These are phyloP conservation scores for Neolentinus lepideus DNA, from an alignment of 1,284 basidiomycete species.

Conservation along the genomic window DNA sequence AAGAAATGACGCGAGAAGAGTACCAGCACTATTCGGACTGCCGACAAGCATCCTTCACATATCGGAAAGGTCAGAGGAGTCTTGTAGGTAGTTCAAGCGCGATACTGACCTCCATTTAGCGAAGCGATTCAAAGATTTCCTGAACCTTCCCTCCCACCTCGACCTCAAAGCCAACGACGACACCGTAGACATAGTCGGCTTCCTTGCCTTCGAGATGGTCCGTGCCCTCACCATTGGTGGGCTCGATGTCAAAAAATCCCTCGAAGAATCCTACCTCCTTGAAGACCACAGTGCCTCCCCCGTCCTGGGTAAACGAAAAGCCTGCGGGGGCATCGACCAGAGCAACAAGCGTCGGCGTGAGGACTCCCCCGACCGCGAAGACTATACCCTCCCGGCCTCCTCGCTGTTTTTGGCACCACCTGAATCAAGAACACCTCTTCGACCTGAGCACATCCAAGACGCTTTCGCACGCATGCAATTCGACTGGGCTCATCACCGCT, in stretches of 20 bases:
- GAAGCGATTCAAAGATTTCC: constrained; percentile 93
- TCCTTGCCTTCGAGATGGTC: constrained; percentile 96
- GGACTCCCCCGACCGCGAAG: constrained; percentile 49
- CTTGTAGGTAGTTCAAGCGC: background rate
- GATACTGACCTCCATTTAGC: constrained; percentile 34
- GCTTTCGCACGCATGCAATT: constrained; percentile 85
- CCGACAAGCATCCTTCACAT: constrained; percentile 95
- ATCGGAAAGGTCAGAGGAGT: constrained; percentile 71
- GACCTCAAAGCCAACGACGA: constrained; percentile 94
- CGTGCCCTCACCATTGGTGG: constrained; percentile 86
- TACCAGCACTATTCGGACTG: constrained; percentile 98
- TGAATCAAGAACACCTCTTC: constrained; percentile 69
- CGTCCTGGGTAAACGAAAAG: constrained; percentile 65
- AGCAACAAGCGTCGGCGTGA: constrained; percentile 55
- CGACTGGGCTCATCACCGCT: constrained; percentile 72
- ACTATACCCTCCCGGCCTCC: constrained; percentile 53
- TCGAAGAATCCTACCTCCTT: constrained; percentile 66
- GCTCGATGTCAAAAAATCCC: constrained; percentile 71
- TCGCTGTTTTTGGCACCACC: constrained; percentile 76
- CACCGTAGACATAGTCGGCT: constrained; percentile 94
- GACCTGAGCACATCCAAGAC: constrained; percentile 82
- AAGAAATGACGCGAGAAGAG: constrained; percentile 94
- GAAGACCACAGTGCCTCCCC: constrained; percentile 57
- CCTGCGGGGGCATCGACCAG: constrained; percentile 34
- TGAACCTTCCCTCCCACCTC: constrained; percentile 85